Conservation (phyloP, 2,329 filamentous ascomycete species). For the Pochonia chlamydosporia region DNA sequence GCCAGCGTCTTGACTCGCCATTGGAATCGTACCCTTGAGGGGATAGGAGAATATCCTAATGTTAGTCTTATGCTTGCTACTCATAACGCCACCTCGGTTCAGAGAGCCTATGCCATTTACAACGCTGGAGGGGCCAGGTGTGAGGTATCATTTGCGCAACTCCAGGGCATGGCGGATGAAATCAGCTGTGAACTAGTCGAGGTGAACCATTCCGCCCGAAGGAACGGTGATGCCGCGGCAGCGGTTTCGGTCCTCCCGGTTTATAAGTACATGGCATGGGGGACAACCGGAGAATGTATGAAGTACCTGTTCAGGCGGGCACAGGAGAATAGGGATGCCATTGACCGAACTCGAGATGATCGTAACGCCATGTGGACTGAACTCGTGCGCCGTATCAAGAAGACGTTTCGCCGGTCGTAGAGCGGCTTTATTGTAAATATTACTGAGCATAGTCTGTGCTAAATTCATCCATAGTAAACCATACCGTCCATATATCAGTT, state of each 20-base stretch:
- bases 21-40: conserved; percentile 28
- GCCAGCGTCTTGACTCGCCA: conserved; percentile 58
- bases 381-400: conserved; percentile 49
- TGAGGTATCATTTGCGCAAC: conserved; percentile 52
- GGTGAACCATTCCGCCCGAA: conserved; percentile 25
- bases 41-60: conserved; percentile 43
- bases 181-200: conserved; percentile 61
- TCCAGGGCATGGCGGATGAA: conserved; percentile 95
- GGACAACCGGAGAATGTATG: conserved; percentile 72
- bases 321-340: conserved; percentile 69
- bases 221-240: conserved; percentile 19
- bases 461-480: neutral
- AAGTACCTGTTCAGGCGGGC: conserved; percentile 63
- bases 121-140: conserved; percentile 36
- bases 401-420: conserved; percentile 19
- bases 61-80: conserved; percentile 69
- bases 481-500: neutral
- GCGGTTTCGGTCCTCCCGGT: conserved; percentile 45
- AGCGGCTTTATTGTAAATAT: too few relatives aligned
- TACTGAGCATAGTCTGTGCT: too few relatives aligned
- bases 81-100: conserved; percentile 73
- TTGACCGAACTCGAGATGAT: conserved; percentile 55
- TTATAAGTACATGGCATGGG: conserved; percentile 67
- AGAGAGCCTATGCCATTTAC: conserved; percentile 46
- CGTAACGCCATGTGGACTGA: conserved; percentile 59